Evolutionary conservation across 106 monocot genomes (phyloP).

Genomic region (Ottelia alismoides): DNA sequence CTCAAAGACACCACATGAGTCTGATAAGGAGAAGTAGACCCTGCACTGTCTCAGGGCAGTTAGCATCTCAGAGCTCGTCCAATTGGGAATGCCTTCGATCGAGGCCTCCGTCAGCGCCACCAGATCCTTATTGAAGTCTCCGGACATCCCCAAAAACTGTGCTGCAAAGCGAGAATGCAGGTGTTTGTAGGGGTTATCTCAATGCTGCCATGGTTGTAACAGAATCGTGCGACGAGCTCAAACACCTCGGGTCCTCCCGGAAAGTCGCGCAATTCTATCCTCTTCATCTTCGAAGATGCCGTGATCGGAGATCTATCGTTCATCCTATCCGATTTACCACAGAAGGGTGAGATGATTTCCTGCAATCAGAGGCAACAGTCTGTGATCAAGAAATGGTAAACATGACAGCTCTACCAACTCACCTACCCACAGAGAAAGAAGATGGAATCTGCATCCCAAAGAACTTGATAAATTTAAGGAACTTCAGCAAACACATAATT

Average conservation of each 20-base stretch:
- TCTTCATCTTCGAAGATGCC: slow-evolving; percentile 15
- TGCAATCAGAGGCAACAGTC: no score
- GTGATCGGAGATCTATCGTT: slow-evolving; percentile 15
- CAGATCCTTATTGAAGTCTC: slow-evolving; percentile 11
- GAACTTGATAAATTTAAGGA: no score
- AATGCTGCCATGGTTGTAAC: slow-evolving; percentile 24
- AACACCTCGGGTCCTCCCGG: slow-evolving; percentile 56
- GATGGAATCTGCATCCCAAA: no score
- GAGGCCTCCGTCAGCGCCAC: slow-evolving; percentile 23
- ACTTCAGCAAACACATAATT: no score
- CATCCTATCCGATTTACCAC: slow-evolving; percentile 33
- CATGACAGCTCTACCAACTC: no score
- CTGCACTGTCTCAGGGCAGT: slow-evolving; percentile 54
- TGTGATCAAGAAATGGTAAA: no score
- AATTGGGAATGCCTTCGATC: slow-evolving; percentile 27
- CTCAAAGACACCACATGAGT: slow-evolving; percentile 26
- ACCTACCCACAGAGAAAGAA: no score
- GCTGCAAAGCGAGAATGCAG: slow-evolving; percentile 29
- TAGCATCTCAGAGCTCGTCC: slow-evolving; percentile 49
- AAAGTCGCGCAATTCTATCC: slow-evolving; percentile 39
- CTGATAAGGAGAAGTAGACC: slow-evolving; percentile 8
- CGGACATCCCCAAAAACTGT: slow-evolving; percentile 37
- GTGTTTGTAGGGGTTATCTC: slow-evolving; percentile 27
- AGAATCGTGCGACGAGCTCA: slow-evolving; percentile 41
- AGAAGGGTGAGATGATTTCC: slow-evolving; percentile 57